phyloP scores from a whole-genome alignment of 352 stramenopile species.

The Globisporangium perplexum region DNA sequence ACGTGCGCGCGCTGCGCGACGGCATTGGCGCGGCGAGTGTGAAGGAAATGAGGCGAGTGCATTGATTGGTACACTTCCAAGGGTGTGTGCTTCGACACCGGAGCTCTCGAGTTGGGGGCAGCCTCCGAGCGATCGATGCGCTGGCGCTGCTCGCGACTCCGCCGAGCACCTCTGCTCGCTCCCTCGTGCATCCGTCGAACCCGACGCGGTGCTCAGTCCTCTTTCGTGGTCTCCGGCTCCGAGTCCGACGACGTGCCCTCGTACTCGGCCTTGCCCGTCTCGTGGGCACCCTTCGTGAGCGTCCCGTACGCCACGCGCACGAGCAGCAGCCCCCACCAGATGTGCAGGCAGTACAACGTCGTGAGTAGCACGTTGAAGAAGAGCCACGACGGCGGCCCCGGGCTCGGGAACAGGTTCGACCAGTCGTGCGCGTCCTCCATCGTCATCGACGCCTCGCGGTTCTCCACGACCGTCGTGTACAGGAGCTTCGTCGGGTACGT shows the following conservation, averaged over 20 bases:
- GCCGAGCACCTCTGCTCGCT: not conserved
- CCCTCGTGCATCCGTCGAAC: too few species aligned
- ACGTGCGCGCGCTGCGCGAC: too few species aligned
- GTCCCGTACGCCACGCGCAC: constrained; percentile 60
- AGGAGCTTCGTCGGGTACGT: constrained; percentile 78
- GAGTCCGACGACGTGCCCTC: constrained; percentile 78
- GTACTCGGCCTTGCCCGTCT: constrained; percentile 81
- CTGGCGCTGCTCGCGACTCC: not conserved
- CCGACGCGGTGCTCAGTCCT: too few species aligned
- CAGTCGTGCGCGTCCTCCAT: constrained; percentile 66
- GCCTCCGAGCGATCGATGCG: not conserved
- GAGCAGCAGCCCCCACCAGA: constrained; percentile 81
- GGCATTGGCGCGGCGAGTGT: too few species aligned
- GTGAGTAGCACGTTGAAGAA: constrained; percentile 77
- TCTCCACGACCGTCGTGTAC: constrained; percentile 70
- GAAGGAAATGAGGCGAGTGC: too few species aligned
- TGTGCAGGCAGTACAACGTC: constrained; percentile 72
- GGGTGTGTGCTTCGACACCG: too few species aligned
- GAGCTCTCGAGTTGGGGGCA: too few species aligned
- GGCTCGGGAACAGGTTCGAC: constrained; percentile 54
- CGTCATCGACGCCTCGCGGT: constrained; percentile 69
- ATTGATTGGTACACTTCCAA: too few species aligned
- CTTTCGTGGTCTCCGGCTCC: constrained; percentile 55
- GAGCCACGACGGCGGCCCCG: constrained; percentile 74
- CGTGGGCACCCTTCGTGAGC: constrained; percentile 69